These are phyloP conservation scores for Blastobotrys serpentis DNA, from an alignment of 1,139 yeast genomes.

Conservation along the genomic window DNA sequence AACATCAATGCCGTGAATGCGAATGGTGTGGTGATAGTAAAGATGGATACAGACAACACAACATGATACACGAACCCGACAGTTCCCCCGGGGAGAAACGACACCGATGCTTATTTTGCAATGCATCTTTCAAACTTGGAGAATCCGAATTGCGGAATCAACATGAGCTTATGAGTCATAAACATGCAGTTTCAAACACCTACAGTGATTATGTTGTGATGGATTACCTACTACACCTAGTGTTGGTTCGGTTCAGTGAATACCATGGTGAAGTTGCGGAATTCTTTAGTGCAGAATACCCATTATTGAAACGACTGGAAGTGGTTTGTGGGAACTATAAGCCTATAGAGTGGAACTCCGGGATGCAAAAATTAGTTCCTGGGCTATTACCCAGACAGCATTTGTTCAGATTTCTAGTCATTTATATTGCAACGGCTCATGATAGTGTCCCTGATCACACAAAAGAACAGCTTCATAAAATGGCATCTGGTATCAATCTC, in stretches of 20 bases:
- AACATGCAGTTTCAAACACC: not conserved
- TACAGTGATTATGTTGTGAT: not conserved
- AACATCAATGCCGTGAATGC: not conserved
- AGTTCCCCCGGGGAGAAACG: not conserved
- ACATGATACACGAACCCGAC: not conserved
- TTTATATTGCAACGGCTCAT: not conserved
- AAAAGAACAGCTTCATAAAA: not conserved
- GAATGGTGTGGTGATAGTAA: slow-evolving; percentile 2
- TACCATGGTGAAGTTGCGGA: not conserved
- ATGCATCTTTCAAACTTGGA: slow-evolving; percentile 1
- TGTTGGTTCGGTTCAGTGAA: not conserved
- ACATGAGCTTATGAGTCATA: not conserved
- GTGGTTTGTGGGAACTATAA: not conserved
- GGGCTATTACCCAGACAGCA: slow-evolving; percentile 3
- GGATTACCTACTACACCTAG: slow-evolving; percentile 6
- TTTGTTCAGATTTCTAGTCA: slow-evolving; percentile 4
- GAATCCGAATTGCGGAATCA: not conserved
- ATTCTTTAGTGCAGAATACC: slow-evolving; percentile 4
- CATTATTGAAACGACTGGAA: not conserved
- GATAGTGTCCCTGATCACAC: not conserved
- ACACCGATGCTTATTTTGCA: slow-evolving; percentile 3
- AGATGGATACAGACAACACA: not conserved
- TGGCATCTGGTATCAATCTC: not conserved
- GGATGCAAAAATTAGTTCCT: slow-evolving; percentile 2
- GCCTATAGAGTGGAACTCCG: slow-evolving; percentile 2